Evolutionary conservation across 768 basidiomycete genomes (phyloP), one percentile per base, ranked within the genome.

Genomic region (Rhodotorula babjevae): DNA sequence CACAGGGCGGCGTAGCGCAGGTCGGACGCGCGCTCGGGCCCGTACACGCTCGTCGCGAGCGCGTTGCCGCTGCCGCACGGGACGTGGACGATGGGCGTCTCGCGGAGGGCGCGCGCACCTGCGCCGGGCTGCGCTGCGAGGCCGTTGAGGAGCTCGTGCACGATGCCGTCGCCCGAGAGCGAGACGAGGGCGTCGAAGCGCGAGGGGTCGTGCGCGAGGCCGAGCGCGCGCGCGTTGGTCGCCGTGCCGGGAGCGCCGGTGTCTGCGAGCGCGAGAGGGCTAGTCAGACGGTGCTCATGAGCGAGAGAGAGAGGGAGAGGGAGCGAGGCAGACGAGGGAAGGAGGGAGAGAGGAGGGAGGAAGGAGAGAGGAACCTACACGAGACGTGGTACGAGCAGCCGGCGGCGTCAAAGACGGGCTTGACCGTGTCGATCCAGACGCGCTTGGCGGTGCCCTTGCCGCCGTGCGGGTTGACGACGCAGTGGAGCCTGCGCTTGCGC

Each of bases 61-160:
- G 75, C 75, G 61, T 76, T 73, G 12, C 71, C 68, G 56, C 65
- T 65, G 36, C 77, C 77, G 27, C 89, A 87, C 11, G 92, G 90
- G 78, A 93, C 87, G 7, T 89, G 90, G 0, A 87, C 87, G 36
- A 94, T 81, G 3, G 92, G 90, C 44, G 87, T 71, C 46, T 86
- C 58, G 78, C 79, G 44, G 36, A 77, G 67, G 29, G 67, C 76
- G 9, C 57, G 42, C 10, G 18, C n/a, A 0, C 61, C 3, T 88
- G 86, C 50, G 87, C 82, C 42, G 90, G 88, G 2, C 25, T 72
- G 71, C 65, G 87, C 82, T 6, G 89, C 87, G 67, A 93, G 86
- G 6, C 92, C 92, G 78, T 94, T 94, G 79, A 92, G 76, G 33
- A 91, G 84, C 81, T 94, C 92, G 77, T 93, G 89, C 25, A 92